Evolutionary conservation across 345 rosid genomes (phyloP).

Genomic region (Lepidium sativum): DNA sequence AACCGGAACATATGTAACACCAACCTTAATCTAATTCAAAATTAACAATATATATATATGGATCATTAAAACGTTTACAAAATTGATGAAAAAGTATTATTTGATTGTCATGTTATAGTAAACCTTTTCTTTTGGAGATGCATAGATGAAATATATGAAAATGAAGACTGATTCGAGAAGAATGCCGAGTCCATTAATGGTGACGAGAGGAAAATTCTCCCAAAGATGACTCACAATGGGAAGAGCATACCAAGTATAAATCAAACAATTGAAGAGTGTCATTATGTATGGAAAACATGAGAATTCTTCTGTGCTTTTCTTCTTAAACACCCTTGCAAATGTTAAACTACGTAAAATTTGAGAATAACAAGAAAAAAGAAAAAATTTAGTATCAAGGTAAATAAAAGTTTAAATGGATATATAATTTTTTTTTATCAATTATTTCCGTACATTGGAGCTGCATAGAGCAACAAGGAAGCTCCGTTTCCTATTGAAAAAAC

Average conservation of each 20-base stretch:
- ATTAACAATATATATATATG: too few species aligned
- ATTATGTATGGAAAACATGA: constrained; percentile 72
- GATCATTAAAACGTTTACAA: too few species aligned
- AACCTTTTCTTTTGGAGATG: constrained; percentile 45
- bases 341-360: constrained; percentile 53
- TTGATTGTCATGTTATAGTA: too few species aligned
- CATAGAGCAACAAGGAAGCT: constrained; percentile 57
- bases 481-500: constrained; percentile 61
- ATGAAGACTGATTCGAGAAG: constrained; percentile 61
- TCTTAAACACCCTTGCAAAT: constrained; percentile 54
- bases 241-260: constrained; percentile 78
- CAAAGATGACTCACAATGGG: constrained; percentile 73
- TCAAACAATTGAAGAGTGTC: constrained; percentile 58
- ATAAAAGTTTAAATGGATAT: background rate
- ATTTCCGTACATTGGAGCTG: constrained; percentile 60
- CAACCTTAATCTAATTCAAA: constrained; percentile 65
- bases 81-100: too few species aligned
- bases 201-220: constrained; percentile 71
- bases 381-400: background rate
- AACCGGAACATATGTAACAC: constrained; percentile 27
- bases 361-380: background rate
- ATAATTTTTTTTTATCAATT: background rate
- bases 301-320: constrained; percentile 65
- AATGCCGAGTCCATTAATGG: constrained; percentile 72
- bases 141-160: constrained; percentile 43